Evolutionary conservation across 1,284 basidiomycete species (phyloP).

Genomic region (Pseudozyma sp.): DNA sequence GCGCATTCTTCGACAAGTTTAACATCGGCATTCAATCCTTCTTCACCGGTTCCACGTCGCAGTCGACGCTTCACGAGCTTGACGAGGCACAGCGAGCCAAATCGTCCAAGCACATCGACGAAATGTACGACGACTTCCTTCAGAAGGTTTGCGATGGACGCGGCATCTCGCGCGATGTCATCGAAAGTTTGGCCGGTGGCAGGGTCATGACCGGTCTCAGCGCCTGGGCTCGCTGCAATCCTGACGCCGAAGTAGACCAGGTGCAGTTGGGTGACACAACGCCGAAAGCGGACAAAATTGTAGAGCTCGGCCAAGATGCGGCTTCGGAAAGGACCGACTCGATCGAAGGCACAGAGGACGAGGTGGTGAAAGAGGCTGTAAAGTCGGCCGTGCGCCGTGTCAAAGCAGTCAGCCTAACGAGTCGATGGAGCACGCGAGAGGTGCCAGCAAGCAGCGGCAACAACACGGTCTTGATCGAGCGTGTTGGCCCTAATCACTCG

Average conservation of each 20-base stretch:
- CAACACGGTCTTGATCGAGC: slow-evolving; percentile 52
- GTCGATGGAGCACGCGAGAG: slow-evolving; percentile 54
- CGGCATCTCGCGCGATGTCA: slow-evolving; percentile 66
- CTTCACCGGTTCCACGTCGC: slow-evolving; percentile 68
- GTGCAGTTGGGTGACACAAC: slow-evolving; percentile 11
- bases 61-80: slow-evolving; percentile 67
- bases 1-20: slow-evolving; percentile 69
- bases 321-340: slow-evolving; percentile 16
- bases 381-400: slow-evolving; percentile 42
- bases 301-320: slow-evolving; percentile 33
- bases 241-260: slow-evolving; percentile 35
- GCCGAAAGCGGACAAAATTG: slow-evolving; percentile 23
- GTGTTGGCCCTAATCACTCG: slow-evolving; percentile 21
- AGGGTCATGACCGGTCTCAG: slow-evolving; percentile 70
- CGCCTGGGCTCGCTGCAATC: slow-evolving; percentile 66
- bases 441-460: slow-evolving; percentile 43
- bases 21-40: slow-evolving; percentile 69
- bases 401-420: slow-evolving; percentile 43
- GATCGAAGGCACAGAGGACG: slow-evolving; percentile 4
- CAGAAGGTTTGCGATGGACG: slow-evolving; percentile 69
- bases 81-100: slow-evolving; percentile 63
- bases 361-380: slow-evolving; percentile 26
- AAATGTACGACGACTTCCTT: slow-evolving; percentile 68
- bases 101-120: slow-evolving; percentile 67
- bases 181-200: slow-evolving; percentile 70